Percentiles rank a stretch among this genome's conserved stretches.
Conservation (phyloP, 306 rosid species). For the Senna siamea region DNA sequence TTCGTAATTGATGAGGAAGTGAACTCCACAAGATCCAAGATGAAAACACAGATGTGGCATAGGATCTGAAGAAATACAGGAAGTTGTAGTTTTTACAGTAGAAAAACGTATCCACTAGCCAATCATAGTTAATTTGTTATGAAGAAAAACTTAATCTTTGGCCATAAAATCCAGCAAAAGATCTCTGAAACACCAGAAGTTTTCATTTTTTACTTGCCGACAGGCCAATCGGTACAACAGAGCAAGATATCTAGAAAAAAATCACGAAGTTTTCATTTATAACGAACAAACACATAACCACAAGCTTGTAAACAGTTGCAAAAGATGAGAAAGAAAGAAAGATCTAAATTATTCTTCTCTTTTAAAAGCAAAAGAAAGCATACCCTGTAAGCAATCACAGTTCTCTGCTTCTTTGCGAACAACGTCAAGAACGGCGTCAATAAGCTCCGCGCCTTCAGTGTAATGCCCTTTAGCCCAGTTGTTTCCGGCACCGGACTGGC, state of each 20-base stretch:
- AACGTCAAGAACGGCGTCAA: constrained; percentile 78
- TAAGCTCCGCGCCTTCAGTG: constrained; percentile 77
- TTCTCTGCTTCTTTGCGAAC: constrained; percentile 82
- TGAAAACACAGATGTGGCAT: not conserved
- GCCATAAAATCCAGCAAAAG: not conserved
- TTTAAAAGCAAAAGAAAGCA: not conserved
- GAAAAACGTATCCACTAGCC: too few species aligned
- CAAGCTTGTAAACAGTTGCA: not conserved
- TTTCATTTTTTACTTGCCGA: not conserved
- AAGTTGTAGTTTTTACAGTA: too few species aligned
- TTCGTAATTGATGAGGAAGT: not conserved
- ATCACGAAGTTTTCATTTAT: not conserved
- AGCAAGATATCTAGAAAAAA: not conserved
- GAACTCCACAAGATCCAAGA: not conserved
- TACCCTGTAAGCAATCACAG: constrained; percentile 80
- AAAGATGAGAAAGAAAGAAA: too few species aligned
- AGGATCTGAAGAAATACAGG: too few species aligned
- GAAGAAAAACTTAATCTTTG: not conserved
- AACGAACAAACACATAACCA: not conserved
- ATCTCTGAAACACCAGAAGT: not conserved
- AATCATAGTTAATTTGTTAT: constrained; percentile 40
- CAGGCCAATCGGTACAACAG: not conserved
- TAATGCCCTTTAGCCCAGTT: constrained; percentile 83
- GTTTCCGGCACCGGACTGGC: constrained; percentile 79
- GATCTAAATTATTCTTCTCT: too few species aligned